Evolutionary conservation across 2,329 filamentous ascomycete genomes (phyloP).

Genomic region (Colletotrichum karsti): DNA sequence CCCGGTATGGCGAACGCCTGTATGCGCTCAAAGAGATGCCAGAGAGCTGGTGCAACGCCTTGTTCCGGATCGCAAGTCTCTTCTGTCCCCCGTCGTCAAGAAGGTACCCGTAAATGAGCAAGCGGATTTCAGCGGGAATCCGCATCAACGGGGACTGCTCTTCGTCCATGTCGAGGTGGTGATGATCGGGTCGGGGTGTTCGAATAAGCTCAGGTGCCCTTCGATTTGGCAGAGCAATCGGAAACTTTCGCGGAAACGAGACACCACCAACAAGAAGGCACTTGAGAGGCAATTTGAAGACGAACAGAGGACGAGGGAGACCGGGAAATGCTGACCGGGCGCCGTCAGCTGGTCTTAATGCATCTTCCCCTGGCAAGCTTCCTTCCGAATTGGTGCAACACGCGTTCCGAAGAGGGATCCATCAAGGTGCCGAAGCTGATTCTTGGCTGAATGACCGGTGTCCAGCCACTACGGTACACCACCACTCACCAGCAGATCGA

Average conservation of each 20-base stretch:
- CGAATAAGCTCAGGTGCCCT: neutral
- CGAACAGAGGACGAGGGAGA: neutral
- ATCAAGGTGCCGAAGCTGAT: conserved; percentile 24
- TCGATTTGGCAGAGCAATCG: neutral
- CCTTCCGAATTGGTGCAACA: neutral
- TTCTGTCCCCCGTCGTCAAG: conserved; percentile 49
- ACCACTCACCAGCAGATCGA: neutral
- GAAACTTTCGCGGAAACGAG: neutral
- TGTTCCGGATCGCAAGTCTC: conserved; percentile 49
- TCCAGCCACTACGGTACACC: too few species aligned
- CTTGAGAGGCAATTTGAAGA: neutral
- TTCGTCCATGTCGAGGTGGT: conserved; percentile 17
- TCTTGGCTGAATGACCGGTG: neutral
- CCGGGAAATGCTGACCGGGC: neutral
- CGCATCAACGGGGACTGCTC: conserved; percentile 33
- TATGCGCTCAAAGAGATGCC: conserved; percentile 6
- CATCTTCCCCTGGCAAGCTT: conserved; percentile 3
- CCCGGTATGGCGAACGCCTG: conserved; percentile 48
- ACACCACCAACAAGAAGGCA: neutral
- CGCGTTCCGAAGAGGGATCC: neutral
- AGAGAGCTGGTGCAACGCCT: conserved; percentile 34
- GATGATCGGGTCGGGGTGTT: neutral
- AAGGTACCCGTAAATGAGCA: conserved; percentile 53
- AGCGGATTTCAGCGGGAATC: conserved; percentile 50
- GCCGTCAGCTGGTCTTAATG: conserved; percentile 20